Base-by-base conservation (phyloP, 2,329 filamentous ascomycete species). In the Hypoxylon sp. region DNA sequence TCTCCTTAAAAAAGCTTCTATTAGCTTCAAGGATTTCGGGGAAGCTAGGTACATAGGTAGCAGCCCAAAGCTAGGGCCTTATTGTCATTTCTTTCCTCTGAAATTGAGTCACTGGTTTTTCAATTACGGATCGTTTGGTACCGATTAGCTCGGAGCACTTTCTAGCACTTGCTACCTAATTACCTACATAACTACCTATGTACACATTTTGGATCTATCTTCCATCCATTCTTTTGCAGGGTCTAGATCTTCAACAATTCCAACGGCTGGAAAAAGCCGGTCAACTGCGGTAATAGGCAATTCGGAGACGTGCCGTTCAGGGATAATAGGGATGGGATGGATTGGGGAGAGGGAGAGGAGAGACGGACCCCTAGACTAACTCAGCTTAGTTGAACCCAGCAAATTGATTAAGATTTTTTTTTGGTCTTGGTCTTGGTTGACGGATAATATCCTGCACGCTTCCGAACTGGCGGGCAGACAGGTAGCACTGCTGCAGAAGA, bases 241-340 rank as follows among this genome's bases (percentile, higher is more conserved):
- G 46, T 48, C 50, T 57, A 51, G 50, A 57, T 53, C 41, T 19
- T 8, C 19, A 30, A 27, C n/a, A n/a, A n/a, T n/a, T n/a, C n/a
- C n/a, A n/a, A n/a, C n/a, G n/a, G n/a, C n/a, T n/a, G n/a, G n/a
- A 27, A 17, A 26, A 37, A 30, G 25, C 34, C 42, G 27, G 49
- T 11, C 19, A 41, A 20, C 25, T 38, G 36, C 38, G 40, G 25
- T 37, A 47, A 51, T 54, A 54, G 54, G 50, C 50, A 50, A 57
- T 51, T 43, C 36, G 41, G 54, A 47, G 19, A 42, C 31, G 34
- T 43, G 36, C 41, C 41, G 21, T 13, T 32, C 36, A 47, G 35
- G 41, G 40, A 27, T 40, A 44, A 19, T 37, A 21, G 7, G 19
- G 6, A 20, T 23, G 26, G 16, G 12, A 15, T 31, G n/a, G n/a